Percentiles rank a stretch among this genome's conserved stretches.
These are phyloP conservation scores for Fraxinus paxiana DNA, from an alignment of 305 asterid genomes.

Conservation along the genomic window DNA sequence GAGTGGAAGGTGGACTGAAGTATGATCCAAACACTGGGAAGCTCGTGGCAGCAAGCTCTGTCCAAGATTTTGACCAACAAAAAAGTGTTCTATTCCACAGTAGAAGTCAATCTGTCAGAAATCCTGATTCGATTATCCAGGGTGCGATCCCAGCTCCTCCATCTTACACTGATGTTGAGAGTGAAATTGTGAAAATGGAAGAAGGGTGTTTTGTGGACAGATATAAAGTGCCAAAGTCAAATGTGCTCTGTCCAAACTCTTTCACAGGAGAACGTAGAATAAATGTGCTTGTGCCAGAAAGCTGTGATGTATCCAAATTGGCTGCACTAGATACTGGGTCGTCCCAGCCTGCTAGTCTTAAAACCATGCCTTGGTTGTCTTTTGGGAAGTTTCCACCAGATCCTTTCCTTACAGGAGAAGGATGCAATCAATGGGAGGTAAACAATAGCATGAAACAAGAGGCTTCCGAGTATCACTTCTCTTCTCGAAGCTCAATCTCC, in stretches of 20 bases:
- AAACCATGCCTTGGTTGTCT: conserved; percentile 32
- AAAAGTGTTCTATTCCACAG: conserved; percentile 19
- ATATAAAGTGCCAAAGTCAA: conserved; percentile 22
- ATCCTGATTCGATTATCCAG: conserved; percentile 24
- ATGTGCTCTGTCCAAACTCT: conserved; percentile 7
- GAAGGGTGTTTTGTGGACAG: conserved; percentile 36
- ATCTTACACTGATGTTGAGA: conserved; percentile 32
- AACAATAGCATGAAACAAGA: conserved; percentile 21
- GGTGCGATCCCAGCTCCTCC: conserved; percentile 27
- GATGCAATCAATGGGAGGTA: conserved; percentile 23
- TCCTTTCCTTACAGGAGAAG: conserved; percentile 29
- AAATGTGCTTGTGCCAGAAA: conserved; percentile 14
- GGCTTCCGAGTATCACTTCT: conserved; percentile 27
- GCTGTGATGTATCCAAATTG: conserved; percentile 24
- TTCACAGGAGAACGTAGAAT: conserved; percentile 21
- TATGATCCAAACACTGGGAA: conserved; percentile 57
- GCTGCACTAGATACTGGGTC: conserved; percentile 34
- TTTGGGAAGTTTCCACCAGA: conserved; percentile 30
- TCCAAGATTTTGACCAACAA: conserved; percentile 39
- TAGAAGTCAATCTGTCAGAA: conserved; percentile 25
- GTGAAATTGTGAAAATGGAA: conserved; percentile 53
- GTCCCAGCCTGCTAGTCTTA: conserved; percentile 31
- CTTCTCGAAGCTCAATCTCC: conserved; percentile 38
- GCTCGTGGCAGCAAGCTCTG: conserved; percentile 46
- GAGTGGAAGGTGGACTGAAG: conserved; percentile 72